Percentiles rank a stretch among this genome's conserved stretches.
Conservation (phyloP, 2,329 filamentous ascomycete genomes). For the Pochonia chlamydosporia region DNA sequence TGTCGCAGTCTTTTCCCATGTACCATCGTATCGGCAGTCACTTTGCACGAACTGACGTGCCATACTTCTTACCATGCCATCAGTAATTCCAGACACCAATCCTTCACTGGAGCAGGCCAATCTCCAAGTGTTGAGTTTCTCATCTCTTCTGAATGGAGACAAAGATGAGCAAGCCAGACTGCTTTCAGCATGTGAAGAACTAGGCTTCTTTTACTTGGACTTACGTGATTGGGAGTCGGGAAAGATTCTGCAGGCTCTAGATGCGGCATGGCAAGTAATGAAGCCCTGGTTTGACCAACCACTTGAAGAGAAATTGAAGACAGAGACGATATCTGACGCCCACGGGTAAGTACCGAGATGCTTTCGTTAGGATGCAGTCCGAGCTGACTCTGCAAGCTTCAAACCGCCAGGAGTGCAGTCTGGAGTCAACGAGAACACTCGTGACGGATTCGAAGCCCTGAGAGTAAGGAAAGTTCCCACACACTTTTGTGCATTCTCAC, state of each 20-base stretch:
- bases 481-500: background rate
- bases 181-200: background rate
- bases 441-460: background rate
- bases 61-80: no score
- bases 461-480: background rate
- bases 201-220: constrained; percentile 9
- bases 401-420: constrained; percentile 1
- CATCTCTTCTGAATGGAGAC: background rate
- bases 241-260: constrained; percentile 2
- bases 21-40: no score
- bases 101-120: no score
- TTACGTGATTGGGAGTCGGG: constrained; percentile 7
- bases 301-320: constrained; percentile 3
- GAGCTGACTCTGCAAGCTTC: no score
- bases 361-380: no score
- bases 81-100: no score
- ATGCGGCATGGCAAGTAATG: constrained; percentile 3
- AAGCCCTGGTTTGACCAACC: constrained; percentile 5
- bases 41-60: no score
- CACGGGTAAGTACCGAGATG: no score
- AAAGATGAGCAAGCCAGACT: background rate
- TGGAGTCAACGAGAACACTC: background rate
- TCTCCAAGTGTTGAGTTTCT: background rate
- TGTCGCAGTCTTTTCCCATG: no score
- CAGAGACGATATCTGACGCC: background rate